Conservation (phyloP, 805 yeast species). For the Ogataea thermomethanolica region DNA sequence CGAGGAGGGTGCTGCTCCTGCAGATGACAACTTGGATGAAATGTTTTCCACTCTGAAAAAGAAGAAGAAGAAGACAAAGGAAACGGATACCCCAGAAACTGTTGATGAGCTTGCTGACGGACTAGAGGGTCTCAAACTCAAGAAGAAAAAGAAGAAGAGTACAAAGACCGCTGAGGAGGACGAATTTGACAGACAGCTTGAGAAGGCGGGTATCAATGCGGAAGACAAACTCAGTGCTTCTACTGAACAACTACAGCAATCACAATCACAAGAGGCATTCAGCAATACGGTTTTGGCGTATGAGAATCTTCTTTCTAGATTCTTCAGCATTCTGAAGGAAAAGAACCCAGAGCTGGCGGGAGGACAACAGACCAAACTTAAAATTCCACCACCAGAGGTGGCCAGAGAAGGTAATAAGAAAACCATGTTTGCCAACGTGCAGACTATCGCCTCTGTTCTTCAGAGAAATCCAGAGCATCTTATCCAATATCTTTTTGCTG, state of each 20-base stretch:
- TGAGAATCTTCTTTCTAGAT: constrained; percentile 73
- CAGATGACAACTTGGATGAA: constrained; percentile 46
- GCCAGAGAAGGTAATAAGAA: constrained; percentile 97
- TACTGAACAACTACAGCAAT: constrained; percentile 8
- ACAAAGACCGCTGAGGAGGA: constrained; percentile 53
- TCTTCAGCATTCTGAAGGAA: constrained; percentile 78
- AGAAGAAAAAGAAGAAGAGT: constrained; percentile 79
- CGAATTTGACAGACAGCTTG: constrained; percentile 86
- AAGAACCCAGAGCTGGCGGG: constrained; percentile 99
- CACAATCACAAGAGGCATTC: constrained; percentile 28
- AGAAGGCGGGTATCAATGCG: constrained; percentile 81
- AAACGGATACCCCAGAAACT: constrained; percentile 38
- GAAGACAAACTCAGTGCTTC: constrained; percentile 25
- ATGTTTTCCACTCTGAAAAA: constrained; percentile 79
- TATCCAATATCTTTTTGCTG: constrained; percentile 95
- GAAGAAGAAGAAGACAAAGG: constrained; percentile 75
- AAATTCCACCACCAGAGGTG: constrained; percentile 96
- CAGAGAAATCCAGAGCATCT: constrained; percentile 97
- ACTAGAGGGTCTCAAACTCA: constrained; percentile 64
- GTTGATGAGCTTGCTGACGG: constrained; percentile 51
- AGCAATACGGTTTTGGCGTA: constrained; percentile 61
- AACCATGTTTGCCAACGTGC: constrained; percentile 93
- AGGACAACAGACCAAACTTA: constrained; percentile 88
- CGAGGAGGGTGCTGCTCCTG: constrained; percentile 37
- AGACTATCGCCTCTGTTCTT: constrained; percentile 87